Evolutionary conservation across 2,329 filamentous ascomycete genomes (phyloP), one percentile per base, ranked within the genome.

Genomic region (Metarhizium guizhouense): DNA sequence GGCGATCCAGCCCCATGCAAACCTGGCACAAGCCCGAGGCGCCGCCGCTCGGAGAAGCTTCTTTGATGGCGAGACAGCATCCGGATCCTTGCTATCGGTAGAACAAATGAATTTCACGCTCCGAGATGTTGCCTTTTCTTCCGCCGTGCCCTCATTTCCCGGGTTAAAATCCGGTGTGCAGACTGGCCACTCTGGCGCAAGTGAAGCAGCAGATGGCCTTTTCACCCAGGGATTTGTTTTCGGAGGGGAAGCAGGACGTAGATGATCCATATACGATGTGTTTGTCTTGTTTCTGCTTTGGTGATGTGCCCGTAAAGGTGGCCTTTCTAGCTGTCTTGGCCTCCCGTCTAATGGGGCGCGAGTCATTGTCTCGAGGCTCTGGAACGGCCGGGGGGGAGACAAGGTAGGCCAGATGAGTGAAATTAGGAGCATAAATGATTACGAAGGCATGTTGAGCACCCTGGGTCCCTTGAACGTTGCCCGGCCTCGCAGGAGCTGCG

Each of bases 191-290:
- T 25, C 25, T 14, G 51, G 4, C n/a, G 32, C 20, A 42, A 55
- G 13, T 38, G 30, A 14, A 43, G 49, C n/a, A 11, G 51, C n/a
- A 30, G 18, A 29, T 56, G 43, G 34, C 29, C 48, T 32, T 25
- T 54, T 38, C 55, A 53, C 56, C 69, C 69, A 71, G 32, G 69
- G 69, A 55, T 69, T 71, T 5, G 58, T 59, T 49, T 63, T 68
- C 6, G 69, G 69, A 6, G 68, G 68, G 3, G 67, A 70, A 4
- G 69, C 68, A 38, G 68, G 68, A 30, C 61, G 64, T 16, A 70
- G 58, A 13, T 57, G 60, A 38, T 60, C 42, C 6, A 43, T 29
- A 14, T 3, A 16, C 29, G 45, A 4, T 40, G 18, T 47, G 13
- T 30, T 54, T 16, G 14, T 20, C 4, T 25, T 48, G 16, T 29